Evolutionary conservation across 768 basidiomycete genomes (phyloP).

Genomic region (Boletus bicolor): DNA sequence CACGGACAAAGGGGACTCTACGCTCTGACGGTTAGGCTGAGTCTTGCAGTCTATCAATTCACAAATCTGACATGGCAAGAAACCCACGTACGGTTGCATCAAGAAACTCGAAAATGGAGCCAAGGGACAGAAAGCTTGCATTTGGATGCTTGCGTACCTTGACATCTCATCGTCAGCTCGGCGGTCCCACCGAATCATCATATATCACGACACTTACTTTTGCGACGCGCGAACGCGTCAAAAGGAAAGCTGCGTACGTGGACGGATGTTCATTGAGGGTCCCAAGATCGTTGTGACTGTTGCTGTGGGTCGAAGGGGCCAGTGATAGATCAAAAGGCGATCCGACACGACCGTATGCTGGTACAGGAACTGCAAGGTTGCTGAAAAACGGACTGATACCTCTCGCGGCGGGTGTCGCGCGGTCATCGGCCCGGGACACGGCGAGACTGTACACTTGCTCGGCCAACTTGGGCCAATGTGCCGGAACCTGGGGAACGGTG

Average conservation of each 20-base stretch:
- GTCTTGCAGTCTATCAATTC: constrained; percentile 11
- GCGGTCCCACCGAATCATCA: not conserved
- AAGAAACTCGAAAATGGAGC: constrained; percentile 25
- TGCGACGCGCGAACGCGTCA: constrained; percentile 52
- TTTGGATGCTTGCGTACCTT: constrained; percentile 27
- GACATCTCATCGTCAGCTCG: not conserved
- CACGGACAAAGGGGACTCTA: constrained; percentile 38
- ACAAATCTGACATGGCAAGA: not conserved
- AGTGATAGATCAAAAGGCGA: constrained; percentile 36
- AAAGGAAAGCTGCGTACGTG: constrained; percentile 40
- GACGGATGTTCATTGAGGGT: constrained; percentile 5
- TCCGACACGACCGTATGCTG: constrained; percentile 1
- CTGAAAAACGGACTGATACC: not conserved
- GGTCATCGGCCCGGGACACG: constrained; percentile 4
- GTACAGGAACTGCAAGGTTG: constrained; percentile 1
- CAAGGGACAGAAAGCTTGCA: constrained; percentile 23
- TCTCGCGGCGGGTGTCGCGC: not conserved
- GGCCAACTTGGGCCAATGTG: constrained; percentile 8
- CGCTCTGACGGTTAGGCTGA: constrained; percentile 8
- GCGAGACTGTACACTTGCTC: constrained; percentile 2
- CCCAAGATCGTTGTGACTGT: constrained; percentile 5
- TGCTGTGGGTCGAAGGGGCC: constrained; percentile 11
- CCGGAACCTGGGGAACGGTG: not conserved
- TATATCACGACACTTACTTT: constrained; percentile 37
- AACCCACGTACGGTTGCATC: constrained; percentile 18